Percentiles rank a stretch among this genome's conserved stretches.
phyloP scores from a whole-genome alignment of 495 filamentous ascomycete species.

The Podospora appendiculata region DNA sequence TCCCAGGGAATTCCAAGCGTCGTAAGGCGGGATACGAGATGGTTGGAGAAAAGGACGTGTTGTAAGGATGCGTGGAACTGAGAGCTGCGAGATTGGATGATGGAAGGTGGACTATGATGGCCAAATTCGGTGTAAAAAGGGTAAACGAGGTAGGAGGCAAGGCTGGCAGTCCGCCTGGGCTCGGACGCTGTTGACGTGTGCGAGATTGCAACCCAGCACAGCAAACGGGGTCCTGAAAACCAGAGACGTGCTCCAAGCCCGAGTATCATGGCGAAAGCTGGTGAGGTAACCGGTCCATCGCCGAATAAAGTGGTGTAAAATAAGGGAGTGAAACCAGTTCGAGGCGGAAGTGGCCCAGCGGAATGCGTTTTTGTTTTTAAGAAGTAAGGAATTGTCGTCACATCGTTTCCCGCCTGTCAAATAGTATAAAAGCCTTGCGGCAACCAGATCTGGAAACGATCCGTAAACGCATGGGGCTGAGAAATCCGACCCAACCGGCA shows the following conservation, averaged over 20 bases:
- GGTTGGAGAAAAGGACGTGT: constrained; percentile 1
- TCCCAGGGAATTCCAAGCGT: constrained; percentile 9
- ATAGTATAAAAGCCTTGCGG: constrained; percentile 47
- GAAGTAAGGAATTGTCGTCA: constrained; percentile 33
- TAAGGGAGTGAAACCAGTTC: constrained; percentile 22
- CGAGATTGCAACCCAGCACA: background rate
- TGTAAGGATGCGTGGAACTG: constrained; percentile 3
- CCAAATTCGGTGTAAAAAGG: constrained; percentile 1
- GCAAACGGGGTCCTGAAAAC: background rate
- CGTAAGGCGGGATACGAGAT: constrained; percentile 3
- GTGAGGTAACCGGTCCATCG: constrained; percentile 6
- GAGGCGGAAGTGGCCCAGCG: constrained; percentile 28
- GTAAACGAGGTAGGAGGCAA: background rate
- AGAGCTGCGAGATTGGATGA: constrained; percentile 4
- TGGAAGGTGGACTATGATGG: constrained; percentile 1
- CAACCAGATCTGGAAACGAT: constrained; percentile 49
- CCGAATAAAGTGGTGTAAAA: constrained; percentile 18
- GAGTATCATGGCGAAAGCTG: background rate
- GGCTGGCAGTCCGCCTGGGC: too few relatives aligned
- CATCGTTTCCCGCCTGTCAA: constrained; percentile 36
- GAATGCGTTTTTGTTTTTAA: constrained; percentile 23
- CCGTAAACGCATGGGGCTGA: constrained; percentile 27
- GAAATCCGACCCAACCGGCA: constrained; percentile 36
- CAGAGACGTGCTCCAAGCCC: background rate
- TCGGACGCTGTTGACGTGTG: too few relatives aligned